A percentile compares a stretch with the other conserved stretches of the same genome.
These are phyloP conservation scores for Ramaria rubella DNA, from an alignment of 768 basidiomycete genomes.

Conservation along the genomic window DNA sequence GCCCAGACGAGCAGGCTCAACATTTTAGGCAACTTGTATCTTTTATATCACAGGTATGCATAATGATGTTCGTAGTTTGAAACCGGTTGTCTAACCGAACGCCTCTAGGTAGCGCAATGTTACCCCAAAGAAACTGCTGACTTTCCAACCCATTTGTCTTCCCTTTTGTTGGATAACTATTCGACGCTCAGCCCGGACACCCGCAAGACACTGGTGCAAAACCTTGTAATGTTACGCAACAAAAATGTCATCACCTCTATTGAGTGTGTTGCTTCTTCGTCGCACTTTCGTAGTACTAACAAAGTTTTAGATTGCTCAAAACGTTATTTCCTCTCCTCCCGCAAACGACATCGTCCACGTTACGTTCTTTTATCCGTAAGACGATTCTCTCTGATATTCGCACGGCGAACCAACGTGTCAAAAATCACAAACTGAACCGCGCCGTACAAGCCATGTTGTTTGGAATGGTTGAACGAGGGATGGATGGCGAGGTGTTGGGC, in stretches of 20 bases:
- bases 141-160: conserved; percentile 75
- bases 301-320: conserved; percentile 62
- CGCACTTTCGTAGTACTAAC: neutral
- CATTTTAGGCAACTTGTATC: conserved; percentile 83
- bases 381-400: conserved; percentile 92
- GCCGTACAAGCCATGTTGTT: conserved; percentile 95
- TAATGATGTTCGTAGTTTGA: neutral
- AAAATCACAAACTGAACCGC: conserved; percentile 94
- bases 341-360: conserved; percentile 78
- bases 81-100: neutral
- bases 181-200: conserved; percentile 71
- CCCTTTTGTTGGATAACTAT: conserved; percentile 74
- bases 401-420: conserved; percentile 79
- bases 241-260: conserved; percentile 89
- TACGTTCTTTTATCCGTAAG: conserved; percentile 82
- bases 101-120: conserved; percentile 71
- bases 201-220: conserved; percentile 79
- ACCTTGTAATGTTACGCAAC: conserved; percentile 87
- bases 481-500: conserved; percentile 72
- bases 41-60: conserved; percentile 77
- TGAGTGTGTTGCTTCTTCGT: conserved; percentile 52
- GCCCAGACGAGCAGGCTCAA: conserved; percentile 78
- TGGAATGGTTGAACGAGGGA: conserved; percentile 90
- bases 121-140: conserved; percentile 88
- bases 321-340: conserved; percentile 93